Base-by-base conservation (phyloP, 2,329 filamentous ascomycete species). In the Cadophora gregata region DNA sequence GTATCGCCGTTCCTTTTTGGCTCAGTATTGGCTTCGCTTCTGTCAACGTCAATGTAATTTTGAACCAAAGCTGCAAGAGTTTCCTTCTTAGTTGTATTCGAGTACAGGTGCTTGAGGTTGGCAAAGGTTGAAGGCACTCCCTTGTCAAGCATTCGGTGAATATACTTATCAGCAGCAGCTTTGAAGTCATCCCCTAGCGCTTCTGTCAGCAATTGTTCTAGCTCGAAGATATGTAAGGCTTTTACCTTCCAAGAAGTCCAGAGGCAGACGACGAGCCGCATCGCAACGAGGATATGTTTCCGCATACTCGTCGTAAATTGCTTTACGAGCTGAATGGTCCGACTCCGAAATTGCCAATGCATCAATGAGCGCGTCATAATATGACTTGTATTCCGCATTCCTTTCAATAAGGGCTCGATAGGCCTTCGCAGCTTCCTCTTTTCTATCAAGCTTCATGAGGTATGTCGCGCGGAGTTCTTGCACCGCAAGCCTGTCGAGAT, bases 51-150 rank as follows among this genome's bases (percentile, higher is more conserved):
- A 14, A 92, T 84, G 75, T 97, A 98, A 62, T 91, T 87, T 73
- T 96, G 87, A 1, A 92, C 93, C 48, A 98, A 79, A 45, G 88
- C 83, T 70, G 90, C 88, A 48, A 99, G 86, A 0, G 84, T 86
- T n/a, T 90, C 84, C 77, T 90, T 92, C 83, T 99, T 99, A 72
- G 81, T 85, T 0, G 85, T 72, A 77, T 97, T 90, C 16, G 84
- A 84, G 81, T 98, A 99, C 25, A 99, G 85, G 72, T 96, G 89
- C 82, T 99, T 99, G 68, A 99, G 85, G 79, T 98, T 99, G 42
- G 93, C 93, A 79, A 99, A 99, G 3, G 95, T 94, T 2, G 96
- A 99, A 1, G 96, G 95, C 4, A 98, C 92, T 12, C 95, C 96
- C 80, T 95, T 97, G 79, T 91, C 89, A 65, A 99, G 84, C 91